Evolutionary conservation across 2,329 filamentous ascomycete genomes (phyloP), one percentile per base, ranked within the genome.

Genomic region (Rosellinia necatrix): DNA sequence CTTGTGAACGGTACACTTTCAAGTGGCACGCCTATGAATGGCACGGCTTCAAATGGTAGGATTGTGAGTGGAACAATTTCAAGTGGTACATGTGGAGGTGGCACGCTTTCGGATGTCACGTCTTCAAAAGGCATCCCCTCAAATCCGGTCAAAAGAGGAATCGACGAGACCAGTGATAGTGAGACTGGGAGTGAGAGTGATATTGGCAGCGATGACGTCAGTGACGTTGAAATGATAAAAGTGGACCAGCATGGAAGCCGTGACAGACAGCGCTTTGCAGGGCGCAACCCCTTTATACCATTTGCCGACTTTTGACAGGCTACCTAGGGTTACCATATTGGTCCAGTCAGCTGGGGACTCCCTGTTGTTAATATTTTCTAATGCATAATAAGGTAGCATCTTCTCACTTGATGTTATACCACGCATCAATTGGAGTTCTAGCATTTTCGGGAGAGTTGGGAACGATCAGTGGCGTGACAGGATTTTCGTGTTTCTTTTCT

Each of bases 161-260:
- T 61, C 7, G 60, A 63, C 12, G 60, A 61, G 10, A 60, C 51
- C n/a, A 17, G 53, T n/a, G 59, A 55, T 22, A 49, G 40, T 13
- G 61, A 62, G 9, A 38, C 43, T 5, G 58, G 57, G 21, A 38
- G 40, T 9, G 43, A 17, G 3, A 53, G n/a, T n/a, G n/a, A n/a
- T n/a, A n/a, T n/a, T n/a, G n/a, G n/a, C n/a, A 42, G 53, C 15
- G 59, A 55, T 22, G 52, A 42, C n/a, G 61, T 60, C 10, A 38
- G 47, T 5, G 58, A 59, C 22, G 41, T 40, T 9, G 43, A 17
- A 4, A 53, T 59, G 58, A 50, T 41, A 7, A 55, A 49, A 0
- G 24, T 49, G 12, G 30, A 58, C 15, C 8, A 12, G 4, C 19
- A 32, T 12, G 15, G 34, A n/a, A 44, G 38, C 48, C 49, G 21